These are phyloP conservation scores for Mycena kentingensis DNA, from an alignment of 768 basidiomycete species.

Conservation along the genomic window DNA sequence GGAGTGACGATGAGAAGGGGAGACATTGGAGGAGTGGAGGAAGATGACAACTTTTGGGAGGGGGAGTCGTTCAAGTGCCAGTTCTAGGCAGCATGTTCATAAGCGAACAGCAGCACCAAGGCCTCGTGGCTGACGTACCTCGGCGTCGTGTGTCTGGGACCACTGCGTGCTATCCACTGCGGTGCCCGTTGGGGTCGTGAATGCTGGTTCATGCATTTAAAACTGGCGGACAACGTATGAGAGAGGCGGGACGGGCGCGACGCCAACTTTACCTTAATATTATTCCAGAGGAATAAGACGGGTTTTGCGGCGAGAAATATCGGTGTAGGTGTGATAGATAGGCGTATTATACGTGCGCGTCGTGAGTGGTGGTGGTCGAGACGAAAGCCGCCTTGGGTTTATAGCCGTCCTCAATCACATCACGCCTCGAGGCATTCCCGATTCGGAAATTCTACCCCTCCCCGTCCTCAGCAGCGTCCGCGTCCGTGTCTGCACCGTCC, in stretches of 20 bases:
- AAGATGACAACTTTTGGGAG: constrained; percentile 40
- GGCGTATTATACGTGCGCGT: constrained; percentile 43
- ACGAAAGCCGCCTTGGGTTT: constrained; percentile 37
- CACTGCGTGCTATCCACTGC: constrained; percentile 46
- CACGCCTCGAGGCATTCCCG: too few relatives aligned
- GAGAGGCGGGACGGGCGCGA: constrained; percentile 30
- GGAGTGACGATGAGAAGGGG: constrained; percentile 36
- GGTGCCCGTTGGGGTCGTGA: constrained; percentile 48
- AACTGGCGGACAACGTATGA: constrained; percentile 29
- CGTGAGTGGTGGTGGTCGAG: constrained; percentile 65
- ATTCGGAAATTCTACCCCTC: too few relatives aligned
- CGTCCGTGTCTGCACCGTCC: neutral
- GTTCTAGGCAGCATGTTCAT: constrained; percentile 39
- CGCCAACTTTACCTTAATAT: constrained; percentile 46
- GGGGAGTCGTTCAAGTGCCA: constrained; percentile 50
- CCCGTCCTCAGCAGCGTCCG: neutral
- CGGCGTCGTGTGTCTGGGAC: constrained; percentile 50
- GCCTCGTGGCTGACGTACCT: constrained; percentile 47
- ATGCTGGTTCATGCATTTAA: constrained; percentile 70
- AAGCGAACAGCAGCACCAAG: constrained; percentile 24
- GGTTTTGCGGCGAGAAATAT: constrained; percentile 24
- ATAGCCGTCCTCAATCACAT: neutral
- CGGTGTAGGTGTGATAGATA: constrained; percentile 21
- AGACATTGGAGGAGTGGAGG: constrained; percentile 46
- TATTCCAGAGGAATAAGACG: constrained; percentile 33